phyloP scores from a whole-genome alignment of 1,284 basidiomycete species.

The Melampsora larici-populina region DNA sequence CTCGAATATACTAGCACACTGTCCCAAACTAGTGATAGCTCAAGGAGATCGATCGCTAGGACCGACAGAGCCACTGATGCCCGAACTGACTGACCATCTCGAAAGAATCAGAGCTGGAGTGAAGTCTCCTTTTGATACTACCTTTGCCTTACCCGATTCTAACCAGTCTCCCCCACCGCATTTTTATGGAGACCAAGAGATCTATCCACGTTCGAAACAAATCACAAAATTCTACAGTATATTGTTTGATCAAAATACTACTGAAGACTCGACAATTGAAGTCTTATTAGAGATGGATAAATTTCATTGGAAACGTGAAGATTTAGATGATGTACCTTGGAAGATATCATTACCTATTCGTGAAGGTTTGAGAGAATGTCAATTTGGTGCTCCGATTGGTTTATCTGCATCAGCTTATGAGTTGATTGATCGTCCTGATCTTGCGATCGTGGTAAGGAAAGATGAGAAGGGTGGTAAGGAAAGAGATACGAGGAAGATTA shows the following conservation, averaged over 20 bases:
- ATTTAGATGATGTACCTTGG: conserved; percentile 40
- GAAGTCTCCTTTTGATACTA: conserved; percentile 11
- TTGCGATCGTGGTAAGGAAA: conserved; percentile 12
- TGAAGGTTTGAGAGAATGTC: conserved; percentile 41
- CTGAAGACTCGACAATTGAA: conserved; percentile 6
- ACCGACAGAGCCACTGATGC: conserved; percentile 26
- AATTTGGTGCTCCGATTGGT: conserved; percentile 32
- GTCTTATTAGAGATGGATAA: conserved; percentile 38
- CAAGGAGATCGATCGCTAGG: neutral
- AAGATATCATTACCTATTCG: conserved; percentile 28
- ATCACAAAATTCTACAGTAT: conserved; percentile 24
- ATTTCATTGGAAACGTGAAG: conserved; percentile 32
- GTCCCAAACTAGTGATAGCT: neutral
- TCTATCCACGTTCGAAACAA: conserved; percentile 21
- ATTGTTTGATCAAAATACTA: conserved; percentile 19
- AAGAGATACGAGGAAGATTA: neutral
- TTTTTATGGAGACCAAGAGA: conserved; percentile 35
- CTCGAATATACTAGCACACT: neutral
- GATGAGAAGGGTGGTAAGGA: neutral
- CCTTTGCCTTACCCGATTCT: conserved; percentile 12
- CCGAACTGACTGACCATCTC: conserved; percentile 37
- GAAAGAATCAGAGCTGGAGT: conserved; percentile 23
- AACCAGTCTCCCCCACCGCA: neutral
- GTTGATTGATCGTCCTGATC: conserved; percentile 38
- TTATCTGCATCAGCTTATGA: conserved; percentile 34